Evolutionary conservation across 306 rosid genomes (phyloP).

Genomic region (Myrica gale): DNA sequence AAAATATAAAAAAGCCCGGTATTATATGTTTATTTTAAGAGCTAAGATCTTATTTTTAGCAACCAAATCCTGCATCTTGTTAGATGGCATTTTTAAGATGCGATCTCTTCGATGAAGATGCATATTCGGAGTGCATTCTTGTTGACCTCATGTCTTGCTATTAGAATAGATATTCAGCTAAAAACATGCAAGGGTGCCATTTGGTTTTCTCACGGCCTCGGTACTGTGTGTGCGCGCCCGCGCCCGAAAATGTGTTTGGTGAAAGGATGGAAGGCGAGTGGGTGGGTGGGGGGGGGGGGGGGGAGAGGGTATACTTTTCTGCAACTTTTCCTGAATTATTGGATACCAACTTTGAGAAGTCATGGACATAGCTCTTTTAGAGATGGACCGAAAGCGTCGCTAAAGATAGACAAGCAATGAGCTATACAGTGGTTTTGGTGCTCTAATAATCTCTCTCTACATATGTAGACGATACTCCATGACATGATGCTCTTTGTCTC

Average conservation of each 20-base stretch:
- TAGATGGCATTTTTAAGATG: not conserved
- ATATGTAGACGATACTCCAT: not conserved
- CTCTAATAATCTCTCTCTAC: not conserved
- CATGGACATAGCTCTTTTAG: constrained; percentile 28
- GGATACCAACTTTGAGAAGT: constrained; percentile 16
- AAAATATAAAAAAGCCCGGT: not conserved
- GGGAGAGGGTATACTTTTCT: not conserved
- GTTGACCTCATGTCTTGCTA: not conserved
- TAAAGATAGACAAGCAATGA: constrained; percentile 7
- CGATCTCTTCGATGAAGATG: not conserved
- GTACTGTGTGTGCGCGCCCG: not conserved
- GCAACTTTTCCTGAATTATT: constrained; percentile 8
- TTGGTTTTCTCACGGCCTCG: not conserved
- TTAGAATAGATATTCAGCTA: not conserved
- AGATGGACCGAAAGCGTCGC: constrained; percentile 3
- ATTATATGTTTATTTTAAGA: not conserved
- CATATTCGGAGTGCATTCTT: not conserved
- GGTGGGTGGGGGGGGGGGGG: not conserved
- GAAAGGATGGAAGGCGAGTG: not conserved
- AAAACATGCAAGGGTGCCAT: not conserved
- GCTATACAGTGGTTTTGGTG: not conserved
- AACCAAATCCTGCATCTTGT: not conserved
- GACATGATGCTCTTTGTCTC: not conserved
- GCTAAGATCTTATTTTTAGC: not conserved
- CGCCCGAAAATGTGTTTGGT: not conserved